phyloP scores from a whole-genome alignment of 176 grass and related monocot genomes.

The Calamus simplicifolius region DNA sequence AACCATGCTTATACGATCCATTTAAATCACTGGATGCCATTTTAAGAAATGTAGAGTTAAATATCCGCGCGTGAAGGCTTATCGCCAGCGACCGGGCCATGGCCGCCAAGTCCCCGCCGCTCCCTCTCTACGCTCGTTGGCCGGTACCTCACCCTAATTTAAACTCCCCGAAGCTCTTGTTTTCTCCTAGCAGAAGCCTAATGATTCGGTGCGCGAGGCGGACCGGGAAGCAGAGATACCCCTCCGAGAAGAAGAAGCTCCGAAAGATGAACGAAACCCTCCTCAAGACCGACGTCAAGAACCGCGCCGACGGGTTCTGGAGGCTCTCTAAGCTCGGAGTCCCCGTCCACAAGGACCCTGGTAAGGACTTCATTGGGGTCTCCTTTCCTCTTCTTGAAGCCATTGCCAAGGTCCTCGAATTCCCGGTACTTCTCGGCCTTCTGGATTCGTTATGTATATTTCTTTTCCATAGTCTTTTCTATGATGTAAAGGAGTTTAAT shows the following conservation, averaged over 20 bases:
- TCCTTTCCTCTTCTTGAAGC: slow-evolving; percentile 76
- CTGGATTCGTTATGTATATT: too few species aligned
- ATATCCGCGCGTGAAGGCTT: too few species aligned
- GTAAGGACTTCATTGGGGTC: slow-evolving; percentile 67
- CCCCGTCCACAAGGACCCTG: slow-evolving; percentile 69
- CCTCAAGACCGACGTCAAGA: slow-evolving; percentile 28
- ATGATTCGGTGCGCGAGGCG: slow-evolving; percentile 59
- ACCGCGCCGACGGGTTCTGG: slow-evolving; percentile 61
- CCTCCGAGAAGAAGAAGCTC: slow-evolving; percentile 89
- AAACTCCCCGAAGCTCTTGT: neutral
- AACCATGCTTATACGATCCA: too few species aligned
- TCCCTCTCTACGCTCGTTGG: slow-evolving; percentile 4
- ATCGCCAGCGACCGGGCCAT: too few species aligned
- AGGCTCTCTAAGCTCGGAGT: slow-evolving; percentile 74
- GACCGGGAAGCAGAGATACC: slow-evolving; percentile 79
- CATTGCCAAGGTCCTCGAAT: slow-evolving; percentile 83
- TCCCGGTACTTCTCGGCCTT: slow-evolving; percentile 40
- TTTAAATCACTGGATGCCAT: too few species aligned
- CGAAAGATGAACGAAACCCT: slow-evolving; percentile 37
- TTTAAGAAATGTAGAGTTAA: too few species aligned
- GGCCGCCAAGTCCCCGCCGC: too few species aligned
- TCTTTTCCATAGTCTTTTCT: too few species aligned
- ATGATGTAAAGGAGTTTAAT: too few species aligned
- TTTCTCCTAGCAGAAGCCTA: slow-evolving; percentile 14
- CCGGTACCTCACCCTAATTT: slow-evolving; percentile 1